Conservation (phyloP, 768 basidiomycete genomes). For the Russula olivacea region DNA sequence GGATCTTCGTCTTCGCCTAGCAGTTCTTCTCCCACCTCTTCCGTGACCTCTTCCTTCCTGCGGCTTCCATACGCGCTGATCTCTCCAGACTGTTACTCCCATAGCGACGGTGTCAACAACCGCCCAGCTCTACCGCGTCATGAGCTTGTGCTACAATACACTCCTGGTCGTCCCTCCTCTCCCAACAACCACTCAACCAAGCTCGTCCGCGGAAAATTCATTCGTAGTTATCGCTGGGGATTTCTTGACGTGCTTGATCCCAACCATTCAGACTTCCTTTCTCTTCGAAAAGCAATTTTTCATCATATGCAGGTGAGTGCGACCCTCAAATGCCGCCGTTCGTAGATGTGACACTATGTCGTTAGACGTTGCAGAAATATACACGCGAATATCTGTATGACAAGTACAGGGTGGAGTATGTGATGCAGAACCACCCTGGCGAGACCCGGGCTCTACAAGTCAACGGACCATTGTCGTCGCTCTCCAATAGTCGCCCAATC, state of each 20-base stretch:
- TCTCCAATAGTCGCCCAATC: conserved; percentile 23
- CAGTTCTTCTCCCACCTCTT: conserved; percentile 63
- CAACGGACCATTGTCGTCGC: conserved; percentile 34
- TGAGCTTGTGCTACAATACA: conserved; percentile 70
- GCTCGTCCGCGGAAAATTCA: conserved; percentile 66
- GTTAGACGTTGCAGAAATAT: conserved; percentile 78
- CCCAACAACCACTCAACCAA: conserved; percentile 41
- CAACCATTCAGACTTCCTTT: conserved; percentile 73
- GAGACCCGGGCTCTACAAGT: conserved; percentile 11
- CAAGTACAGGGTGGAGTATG: conserved; percentile 61
- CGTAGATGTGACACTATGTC: not conserved
- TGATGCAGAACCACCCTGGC: conserved; percentile 37
- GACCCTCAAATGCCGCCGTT: conserved; percentile 1
- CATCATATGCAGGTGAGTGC: conserved; percentile 79
- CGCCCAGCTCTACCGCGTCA: conserved; percentile 54
- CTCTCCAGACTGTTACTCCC: conserved; percentile 77
- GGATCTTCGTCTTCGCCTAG: conserved; percentile 45
- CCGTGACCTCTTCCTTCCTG: conserved; percentile 51
- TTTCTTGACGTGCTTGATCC: conserved; percentile 73
- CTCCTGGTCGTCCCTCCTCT: conserved; percentile 41
- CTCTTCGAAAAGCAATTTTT: conserved; percentile 73
- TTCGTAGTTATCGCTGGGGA: conserved; percentile 79
- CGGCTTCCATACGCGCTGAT: conserved; percentile 80
- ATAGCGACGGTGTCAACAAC: conserved; percentile 69
- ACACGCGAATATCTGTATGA: conserved; percentile 78